Evolutionary conservation across 2,329 filamentous ascomycete species (phyloP), one percentile per base, ranked within the genome.

Genomic region (Epichloe amarillans): DNA sequence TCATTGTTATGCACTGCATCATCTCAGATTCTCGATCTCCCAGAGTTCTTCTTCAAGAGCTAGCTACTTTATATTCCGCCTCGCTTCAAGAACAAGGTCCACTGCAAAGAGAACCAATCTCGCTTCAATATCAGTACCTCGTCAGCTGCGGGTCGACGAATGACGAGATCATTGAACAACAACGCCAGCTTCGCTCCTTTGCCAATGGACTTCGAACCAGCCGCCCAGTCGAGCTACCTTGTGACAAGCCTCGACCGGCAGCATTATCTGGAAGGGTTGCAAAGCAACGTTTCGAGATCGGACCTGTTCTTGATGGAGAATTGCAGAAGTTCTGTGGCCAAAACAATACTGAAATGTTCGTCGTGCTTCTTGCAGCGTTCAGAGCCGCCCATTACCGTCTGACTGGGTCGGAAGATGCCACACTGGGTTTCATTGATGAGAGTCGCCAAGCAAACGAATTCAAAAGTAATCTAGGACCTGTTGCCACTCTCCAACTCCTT

Each of bases 331-430:
- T 41, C 39, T 41, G 39, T 12, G 5, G 19, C 19, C 39, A 41
- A 21, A 14, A 2, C 39, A 21, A 19, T 5, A 2, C 19, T 41
- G 39, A 41, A 0, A 44, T 44, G 10, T 60, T 55, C 12, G 35
- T 50, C 1, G 56, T 59, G 0, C 56, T 64, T 0, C 46, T 62
- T 0, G 50, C 61, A 2, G 60, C 59, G 0, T 63, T 64, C 30
- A 56, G 60, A 0, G 56, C 56, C 0, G 52, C 61, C 0, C 61
- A 63, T 26, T 63, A 56, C 41, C 60, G 60, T 17, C 55, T 63
- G 2, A 64, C 60, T 0, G 59, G 57, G 0, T 39, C 19, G 5
- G 52, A 52, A 5, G 61, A 64, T 46, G 56, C 59, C 1, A 55
- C 52, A 0, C 54, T 64, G 3, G 61, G 60, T 0, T 52, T 47